These are phyloP conservation scores for Paraleonurus japonicus DNA, from an alignment of 257 asterid genomes.

Conservation along the genomic window DNA sequence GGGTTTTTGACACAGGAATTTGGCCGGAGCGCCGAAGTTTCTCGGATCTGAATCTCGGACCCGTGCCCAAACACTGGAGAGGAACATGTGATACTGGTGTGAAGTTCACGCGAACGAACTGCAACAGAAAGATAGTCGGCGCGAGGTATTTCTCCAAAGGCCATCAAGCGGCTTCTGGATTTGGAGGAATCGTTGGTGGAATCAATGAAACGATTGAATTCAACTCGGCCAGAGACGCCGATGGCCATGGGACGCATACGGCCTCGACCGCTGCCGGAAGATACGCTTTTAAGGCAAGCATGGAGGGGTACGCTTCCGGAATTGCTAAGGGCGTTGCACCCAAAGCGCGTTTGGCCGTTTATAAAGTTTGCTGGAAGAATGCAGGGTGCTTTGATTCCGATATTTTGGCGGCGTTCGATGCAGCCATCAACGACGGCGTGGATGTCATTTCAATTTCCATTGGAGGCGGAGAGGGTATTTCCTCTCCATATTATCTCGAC, in stretches of 20 bases:
- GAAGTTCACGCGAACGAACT: constrained; percentile 43
- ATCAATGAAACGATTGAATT: constrained; percentile 83
- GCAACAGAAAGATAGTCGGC: constrained; percentile 78
- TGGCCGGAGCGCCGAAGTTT: constrained; percentile 98
- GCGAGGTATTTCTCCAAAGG: constrained; percentile 88
- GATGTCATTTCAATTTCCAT: constrained; percentile 91
- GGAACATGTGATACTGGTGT: constrained; percentile 71
- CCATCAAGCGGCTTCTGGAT: constrained; percentile 69
- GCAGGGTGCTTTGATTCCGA: constrained; percentile 98
- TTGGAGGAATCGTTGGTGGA: constrained; percentile 68
- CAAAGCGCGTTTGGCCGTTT: constrained; percentile 80
- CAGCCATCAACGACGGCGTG: constrained; percentile 88
- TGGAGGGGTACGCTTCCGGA: constrained; percentile 94
- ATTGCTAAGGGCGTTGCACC: constrained; percentile 98
- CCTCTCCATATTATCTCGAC: constrained; percentile 94
- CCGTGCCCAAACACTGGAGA: constrained; percentile 78
- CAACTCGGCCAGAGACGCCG: constrained; percentile 88
- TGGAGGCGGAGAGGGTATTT: constrained; percentile 92
- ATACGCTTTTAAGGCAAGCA: constrained; percentile 67
- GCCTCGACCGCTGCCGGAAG: constrained; percentile 99
- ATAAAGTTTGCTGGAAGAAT: constrained; percentile 91
- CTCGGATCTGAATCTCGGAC: constrained; percentile 84
- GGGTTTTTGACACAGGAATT: constrained; percentile 85
- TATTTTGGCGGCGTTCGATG: constrained; percentile 90
- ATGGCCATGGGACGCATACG: constrained; percentile 98